A percentile compares a stretch with the other conserved stretches of the same genome.
phyloP scores from a whole-genome alignment of 352 stramenopile species.

The Pythium chondricola region DNA sequence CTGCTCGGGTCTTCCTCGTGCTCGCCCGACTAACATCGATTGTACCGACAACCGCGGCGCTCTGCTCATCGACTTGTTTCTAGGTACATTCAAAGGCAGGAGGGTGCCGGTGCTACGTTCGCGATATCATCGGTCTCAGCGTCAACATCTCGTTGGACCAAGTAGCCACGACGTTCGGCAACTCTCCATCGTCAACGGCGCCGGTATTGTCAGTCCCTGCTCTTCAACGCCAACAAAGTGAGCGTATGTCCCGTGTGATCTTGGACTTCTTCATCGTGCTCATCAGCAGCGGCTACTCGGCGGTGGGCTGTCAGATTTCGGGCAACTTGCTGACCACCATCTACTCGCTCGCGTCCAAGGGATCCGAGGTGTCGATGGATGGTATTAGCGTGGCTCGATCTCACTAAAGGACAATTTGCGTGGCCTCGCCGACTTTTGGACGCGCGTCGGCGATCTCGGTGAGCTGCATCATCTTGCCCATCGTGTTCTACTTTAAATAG shows the following conservation, averaged over 20 bases:
- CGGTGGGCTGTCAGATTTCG: conserved; percentile 56
- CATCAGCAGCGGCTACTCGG: conserved; percentile 37
- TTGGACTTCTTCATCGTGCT: conserved; percentile 47
- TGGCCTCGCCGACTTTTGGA: conserved; percentile 61
- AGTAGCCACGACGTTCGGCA: conserved; percentile 50
- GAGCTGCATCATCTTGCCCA: conserved; percentile 60
- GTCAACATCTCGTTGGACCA: conserved; percentile 46
- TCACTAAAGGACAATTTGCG: conserved; percentile 44
- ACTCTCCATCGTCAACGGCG: conserved; percentile 57
- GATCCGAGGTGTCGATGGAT: conserved; percentile 34
- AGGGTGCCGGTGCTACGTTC: conserved; percentile 47
- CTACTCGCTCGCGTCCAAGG: conserved; percentile 29
- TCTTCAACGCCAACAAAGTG: conserved; percentile 52
- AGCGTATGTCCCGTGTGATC: conserved; percentile 57
- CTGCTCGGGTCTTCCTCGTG: conserved; percentile 55
- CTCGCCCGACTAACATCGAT: too few relatives aligned
- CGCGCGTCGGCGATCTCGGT: conserved; percentile 53
- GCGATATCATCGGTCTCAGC: conserved; percentile 43
- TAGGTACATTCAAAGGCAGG: conserved; percentile 36
- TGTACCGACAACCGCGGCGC: too few relatives aligned
- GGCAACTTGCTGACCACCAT: conserved; percentile 68
- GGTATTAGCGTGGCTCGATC: conserved; percentile 31
- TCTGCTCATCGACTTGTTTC: conserved; percentile 44
- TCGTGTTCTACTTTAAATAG: conserved; percentile 69
- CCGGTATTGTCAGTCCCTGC: conserved; percentile 57